Evolutionary conservation across 2,329 filamentous ascomycete species (phyloP), one percentile per base, ranked within the genome.

Genomic region (Botrytis squamosa): DNA sequence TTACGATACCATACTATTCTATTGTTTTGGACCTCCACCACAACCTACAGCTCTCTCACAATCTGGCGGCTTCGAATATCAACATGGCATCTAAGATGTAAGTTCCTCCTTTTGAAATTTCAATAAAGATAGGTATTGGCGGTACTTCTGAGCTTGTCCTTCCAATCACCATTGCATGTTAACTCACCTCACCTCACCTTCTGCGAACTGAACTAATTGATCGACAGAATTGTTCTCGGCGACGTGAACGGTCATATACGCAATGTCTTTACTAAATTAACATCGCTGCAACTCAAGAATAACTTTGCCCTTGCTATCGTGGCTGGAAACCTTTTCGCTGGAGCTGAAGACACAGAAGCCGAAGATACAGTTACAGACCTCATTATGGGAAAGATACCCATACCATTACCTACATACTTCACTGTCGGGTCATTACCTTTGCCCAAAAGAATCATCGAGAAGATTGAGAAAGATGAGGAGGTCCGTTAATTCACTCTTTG

Each of bases 351-450:
- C 20, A 85, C 87, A 29, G 86, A 90, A 64, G 87, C 92, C 70
- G 85, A 90, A 59, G 86, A 88, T 20, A 81, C 83, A 16, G 83
- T 96, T 8, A 84, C 86, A 18, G 86, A 88, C 16, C 87, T 99
- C 5, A 83, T 98, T 0, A 83, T 88, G 40, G 94, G 94, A n/a
- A 85, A 88, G 18, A 90, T 97, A 70, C 81, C 86, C 36, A 85
- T 98, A 7, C 91, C 95, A 4, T 84, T 98, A 0, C 91, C 95
- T 1, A 97, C 92, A 14, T 99, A 99, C 84, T 99, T 98, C 81
- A 93, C 93, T 4, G 86, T 97, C 75, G 94, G 93, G 77, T 90
- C 86, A 55, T 86, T 86, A 65, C 84, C 91, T n/a, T 85, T 99
- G 9, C 96, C 96, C 0, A 82, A 86, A 4, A 84, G 85, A 44